Conservation (phyloP, 139 green algal species). For the Tetratostichococcus sp. region DNA sequence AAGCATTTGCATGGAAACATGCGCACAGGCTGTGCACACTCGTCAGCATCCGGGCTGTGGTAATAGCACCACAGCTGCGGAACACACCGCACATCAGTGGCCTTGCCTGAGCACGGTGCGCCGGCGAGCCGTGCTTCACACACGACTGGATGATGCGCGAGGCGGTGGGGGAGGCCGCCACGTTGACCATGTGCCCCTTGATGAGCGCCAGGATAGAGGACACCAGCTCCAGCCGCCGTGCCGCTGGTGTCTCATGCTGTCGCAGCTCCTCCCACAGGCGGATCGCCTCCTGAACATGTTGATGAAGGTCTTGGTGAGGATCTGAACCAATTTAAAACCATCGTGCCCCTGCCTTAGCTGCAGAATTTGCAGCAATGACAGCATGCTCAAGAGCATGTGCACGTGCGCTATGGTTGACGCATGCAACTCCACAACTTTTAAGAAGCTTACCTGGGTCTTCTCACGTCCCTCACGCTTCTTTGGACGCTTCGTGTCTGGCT, state of each 20-base stretch:
- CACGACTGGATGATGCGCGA: constrained; percentile 83
- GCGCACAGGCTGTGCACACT: no score
- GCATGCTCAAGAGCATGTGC: no score
- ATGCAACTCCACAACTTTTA: no score
- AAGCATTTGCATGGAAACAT: no score
- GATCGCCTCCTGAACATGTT: constrained; percentile 36
- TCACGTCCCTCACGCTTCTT: neutral
- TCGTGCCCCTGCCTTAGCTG: no score
- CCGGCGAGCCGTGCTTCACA: constrained; percentile 58
- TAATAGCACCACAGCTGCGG: no score
- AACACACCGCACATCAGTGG: no score
- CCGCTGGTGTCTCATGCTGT: constrained; percentile 33
- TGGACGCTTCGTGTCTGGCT: neutral
- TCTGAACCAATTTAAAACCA: no score
- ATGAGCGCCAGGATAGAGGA: constrained; percentile 52
- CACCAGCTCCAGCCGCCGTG: constrained; percentile 49
- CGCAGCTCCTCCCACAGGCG: constrained; percentile 67
- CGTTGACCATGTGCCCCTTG: constrained; percentile 53
- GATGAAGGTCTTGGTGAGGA: neutral
- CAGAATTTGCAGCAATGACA: no score
- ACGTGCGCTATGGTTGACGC: neutral
- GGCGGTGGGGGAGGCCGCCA: constrained; percentile 70
- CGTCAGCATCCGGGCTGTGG: no score
- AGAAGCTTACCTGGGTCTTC: neutral
- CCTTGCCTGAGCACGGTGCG: constrained; percentile 29